phyloP scores from a whole-genome alignment of 2,329 filamentous ascomycete genomes.

The Calonectria leucothoes region DNA sequence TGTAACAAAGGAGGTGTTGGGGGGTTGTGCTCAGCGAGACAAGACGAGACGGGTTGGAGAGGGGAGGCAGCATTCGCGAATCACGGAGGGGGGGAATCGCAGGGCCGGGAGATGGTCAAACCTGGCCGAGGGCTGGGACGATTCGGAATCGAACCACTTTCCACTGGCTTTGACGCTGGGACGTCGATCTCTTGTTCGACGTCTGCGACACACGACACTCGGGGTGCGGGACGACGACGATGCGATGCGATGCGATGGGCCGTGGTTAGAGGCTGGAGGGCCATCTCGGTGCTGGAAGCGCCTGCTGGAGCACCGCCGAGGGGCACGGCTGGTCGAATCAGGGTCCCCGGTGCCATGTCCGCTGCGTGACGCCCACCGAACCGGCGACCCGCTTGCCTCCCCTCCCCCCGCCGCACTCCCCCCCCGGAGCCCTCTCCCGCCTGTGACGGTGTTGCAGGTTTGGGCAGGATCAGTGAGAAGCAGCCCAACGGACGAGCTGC shows the following conservation, averaged over 20 bases:
- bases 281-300: slow-evolving; percentile 2
- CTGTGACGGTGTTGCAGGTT: slow-evolving; percentile 13
- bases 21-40: not conserved
- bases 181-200: slow-evolving; percentile 4
- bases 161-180: slow-evolving; percentile 19
- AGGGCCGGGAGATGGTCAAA: slow-evolving; percentile 10
- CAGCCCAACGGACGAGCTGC: not conserved
- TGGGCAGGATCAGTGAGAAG: not conserved
- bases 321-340: slow-evolving; percentile 4
- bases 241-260: not conserved
- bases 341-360: not conserved
- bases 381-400: not conserved
- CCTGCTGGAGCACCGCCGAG: not conserved
- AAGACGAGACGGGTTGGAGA: slow-evolving; percentile 2
- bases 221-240: too few relatives aligned
- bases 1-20: slow-evolving; percentile 42
- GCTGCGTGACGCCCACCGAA: slow-evolving; percentile 7
- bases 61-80: not conserved
- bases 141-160: slow-evolving; percentile 32
- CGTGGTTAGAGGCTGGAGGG: not conserved
- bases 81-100: not conserved
- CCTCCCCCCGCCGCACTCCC: not conserved
- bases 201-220: not conserved
- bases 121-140: slow-evolving; percentile 14
- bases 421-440: not conserved